Base-by-base conservation (phyloP, 2,329 filamentous ascomycete species). In the Calonectria fujianensis region DNA sequence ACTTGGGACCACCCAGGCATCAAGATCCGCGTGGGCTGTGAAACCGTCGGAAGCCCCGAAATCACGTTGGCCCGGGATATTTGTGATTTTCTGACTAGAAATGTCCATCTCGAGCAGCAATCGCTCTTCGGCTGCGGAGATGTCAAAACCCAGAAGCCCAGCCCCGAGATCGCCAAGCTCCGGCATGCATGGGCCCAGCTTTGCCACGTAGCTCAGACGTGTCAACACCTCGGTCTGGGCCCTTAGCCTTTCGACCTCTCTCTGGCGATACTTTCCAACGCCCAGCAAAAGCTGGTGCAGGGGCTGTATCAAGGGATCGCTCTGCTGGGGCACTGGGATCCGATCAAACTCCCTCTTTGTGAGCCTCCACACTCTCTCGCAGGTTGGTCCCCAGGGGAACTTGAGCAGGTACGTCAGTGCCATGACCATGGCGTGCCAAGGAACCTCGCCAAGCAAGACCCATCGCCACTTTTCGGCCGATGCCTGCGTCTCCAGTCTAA, bases 381-480 rank as follows among this genome's bases (percentile, higher is more conserved):
- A 65, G 10, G n/a, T 37, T 3, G 61, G 61, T 16, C 61, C 20
- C 61, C 61, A 65, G 2, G 39, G 61, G 20, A 65, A 31, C 29
- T 65, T 65, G 27, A 48, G 10, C 24, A 65, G 27, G 20, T 48
- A 39, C 27, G 61, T 48, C 1, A 65, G 27, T 13, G 24, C 14
- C 6, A 39, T 65, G 9, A 18, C 35, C 61, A 65, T 65, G 16
- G 39, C 39, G 18, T 65, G 61, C 61, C 61, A 65, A 2, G 61
- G 61, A 13, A 65, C 61, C 16, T 48, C 41, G 4, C 39, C 39
- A 24, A 45, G 27, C 61, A 65, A 32, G 18, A 65, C 41, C 61
- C 61, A 65, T 24, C 61, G 39, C 61, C 61, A 65, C 39, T 13
- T 48, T 24, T 65, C 61, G 4, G 61, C 13, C 27, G 24, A 65